A percentile compares a stretch with the other conserved stretches of the same genome.
Evolutionary conservation across 2,329 filamentous ascomycete species (phyloP).

Genomic region (Neofusicoccum umdonicola): DNA sequence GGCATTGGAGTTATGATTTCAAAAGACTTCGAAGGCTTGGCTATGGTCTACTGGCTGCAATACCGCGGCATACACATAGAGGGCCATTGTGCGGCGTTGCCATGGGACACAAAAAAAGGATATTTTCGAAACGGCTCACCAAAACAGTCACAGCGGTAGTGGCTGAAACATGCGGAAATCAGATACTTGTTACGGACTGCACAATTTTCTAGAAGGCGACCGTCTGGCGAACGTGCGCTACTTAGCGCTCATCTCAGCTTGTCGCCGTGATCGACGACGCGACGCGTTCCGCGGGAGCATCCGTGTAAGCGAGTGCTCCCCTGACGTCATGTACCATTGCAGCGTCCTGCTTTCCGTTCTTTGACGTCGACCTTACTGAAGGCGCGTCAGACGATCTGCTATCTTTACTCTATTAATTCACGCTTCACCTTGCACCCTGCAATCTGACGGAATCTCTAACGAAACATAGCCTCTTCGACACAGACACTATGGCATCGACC

Average conservation of each 20-base stretch:
- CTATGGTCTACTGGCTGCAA: not conserved
- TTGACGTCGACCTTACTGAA: not conserved
- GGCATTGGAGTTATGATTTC: conserved; percentile 42
- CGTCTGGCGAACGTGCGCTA: not conserved
- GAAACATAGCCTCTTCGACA: not conserved
- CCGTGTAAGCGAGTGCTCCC: not conserved
- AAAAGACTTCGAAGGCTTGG: not conserved
- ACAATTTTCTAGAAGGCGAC: not conserved
- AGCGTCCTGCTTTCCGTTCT: not conserved
- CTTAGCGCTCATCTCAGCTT: not conserved
- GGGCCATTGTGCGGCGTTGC: not conserved
- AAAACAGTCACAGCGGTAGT: not conserved
- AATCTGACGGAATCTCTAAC: not conserved
- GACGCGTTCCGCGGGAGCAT: conserved; percentile 7
- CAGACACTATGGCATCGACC: conserved; percentile 42
- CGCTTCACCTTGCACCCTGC: not conserved
- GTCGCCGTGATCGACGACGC: not conserved
- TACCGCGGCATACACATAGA: not conserved
- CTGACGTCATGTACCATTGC: not conserved
- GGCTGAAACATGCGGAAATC: conserved; percentile 1
- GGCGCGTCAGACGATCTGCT: not conserved
- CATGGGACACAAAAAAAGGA: not conserved
- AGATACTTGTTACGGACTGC: not conserved
- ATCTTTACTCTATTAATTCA: not conserved
- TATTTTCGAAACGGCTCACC: not conserved